These are phyloP conservation scores for Mortierella alpina DNA, from an alignment of 192 early-diverging fungal species.

Conservation along the genomic window DNA sequence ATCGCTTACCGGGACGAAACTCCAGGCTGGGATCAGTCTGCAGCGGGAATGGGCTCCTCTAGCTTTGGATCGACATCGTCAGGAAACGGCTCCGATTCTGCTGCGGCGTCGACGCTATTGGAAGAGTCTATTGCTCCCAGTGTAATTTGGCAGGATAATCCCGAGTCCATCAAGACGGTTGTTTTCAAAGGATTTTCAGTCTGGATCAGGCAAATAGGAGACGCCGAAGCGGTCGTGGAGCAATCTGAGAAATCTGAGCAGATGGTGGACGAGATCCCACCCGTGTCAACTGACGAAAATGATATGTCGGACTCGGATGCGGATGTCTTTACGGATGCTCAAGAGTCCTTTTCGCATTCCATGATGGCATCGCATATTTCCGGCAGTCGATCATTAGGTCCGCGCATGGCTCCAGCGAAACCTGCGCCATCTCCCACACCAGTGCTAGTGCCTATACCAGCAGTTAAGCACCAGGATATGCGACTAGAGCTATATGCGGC, in stretches of 20 bases:
- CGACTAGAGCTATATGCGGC: slow-evolving; percentile 45
- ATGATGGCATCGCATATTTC: slow-evolving; percentile 26
- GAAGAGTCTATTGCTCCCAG: slow-evolving; percentile 36
- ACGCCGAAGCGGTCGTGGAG: not conserved
- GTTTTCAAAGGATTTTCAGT: slow-evolving; percentile 59
- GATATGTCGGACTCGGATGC: slow-evolving; percentile 37
- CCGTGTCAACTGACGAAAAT: not conserved
- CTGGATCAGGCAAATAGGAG: slow-evolving; percentile 56
- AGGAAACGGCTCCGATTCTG: slow-evolving; percentile 10
- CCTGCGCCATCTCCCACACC: not conserved
- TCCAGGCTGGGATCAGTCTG: slow-evolving; percentile 58
- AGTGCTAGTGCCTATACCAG: not conserved
- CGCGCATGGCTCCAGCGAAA: not conserved
- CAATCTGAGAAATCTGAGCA: not conserved
- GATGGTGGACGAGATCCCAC: not conserved
- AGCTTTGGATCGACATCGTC: slow-evolving; percentile 15
- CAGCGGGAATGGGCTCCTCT: slow-evolving; percentile 22
- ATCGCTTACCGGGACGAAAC: slow-evolving; percentile 71
- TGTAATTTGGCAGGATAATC: slow-evolving; percentile 46
- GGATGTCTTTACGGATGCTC: slow-evolving; percentile 49
- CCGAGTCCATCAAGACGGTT: slow-evolving; percentile 65
- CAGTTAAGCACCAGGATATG: not conserved
- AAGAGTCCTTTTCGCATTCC: slow-evolving; percentile 33
- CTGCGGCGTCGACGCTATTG: slow-evolving; percentile 25
- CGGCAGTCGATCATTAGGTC: no score